Base-by-base conservation (phyloP, 495 filamentous ascomycete genomes). In the Penicillium canescens region DNA sequence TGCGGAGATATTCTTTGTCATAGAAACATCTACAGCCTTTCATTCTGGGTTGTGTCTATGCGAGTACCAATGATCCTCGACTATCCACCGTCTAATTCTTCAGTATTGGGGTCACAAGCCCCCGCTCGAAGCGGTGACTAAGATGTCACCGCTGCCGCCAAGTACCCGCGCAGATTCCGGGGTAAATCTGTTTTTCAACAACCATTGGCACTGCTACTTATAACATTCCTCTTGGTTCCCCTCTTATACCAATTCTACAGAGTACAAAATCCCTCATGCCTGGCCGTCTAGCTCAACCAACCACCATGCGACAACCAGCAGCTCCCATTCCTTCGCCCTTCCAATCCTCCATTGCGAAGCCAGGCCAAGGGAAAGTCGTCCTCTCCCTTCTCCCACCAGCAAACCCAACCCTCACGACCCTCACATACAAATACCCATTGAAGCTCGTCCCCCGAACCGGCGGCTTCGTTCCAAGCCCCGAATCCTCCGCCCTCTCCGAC, bases 391-490 rank as follows among this genome's bases (percentile, higher is more conserved):
- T 89, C 10, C 89, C 91, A 14, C 86, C 90, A 12, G 74, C 80
- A 6, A 82, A 81, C 36, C 87, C 90, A 1, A 82, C 86, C 14
- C 82, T 97, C 16, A 83, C 85, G 43, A 82, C 79, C 20, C 80
- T 96, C 52, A 85, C 83, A 34, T 98, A 92, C 71, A 88, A 94
- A 67, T 98, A 97, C 65, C 94, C 94, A 9, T 82, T 98, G 33
- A 98, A 98, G 67, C 86, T 98, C 33, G 86, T 98, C 63, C 85
- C 92, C 14, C 72, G 85, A 39, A 56, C 62, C 13, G 78, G 70
- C 11, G 81, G 86, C 35, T 76, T 71, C 44, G 59, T 73, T 26
- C 64, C 61, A 3, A 55, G 39, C 13, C 48, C 67, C 9, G 61
- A 71, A 18, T 52, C 70, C 7, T 56, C 66, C 10, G 45, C 59